Base-by-base conservation (phyloP, 1,284 basidiomycete species). In the Cystobasidiaceae sp. region DNA sequence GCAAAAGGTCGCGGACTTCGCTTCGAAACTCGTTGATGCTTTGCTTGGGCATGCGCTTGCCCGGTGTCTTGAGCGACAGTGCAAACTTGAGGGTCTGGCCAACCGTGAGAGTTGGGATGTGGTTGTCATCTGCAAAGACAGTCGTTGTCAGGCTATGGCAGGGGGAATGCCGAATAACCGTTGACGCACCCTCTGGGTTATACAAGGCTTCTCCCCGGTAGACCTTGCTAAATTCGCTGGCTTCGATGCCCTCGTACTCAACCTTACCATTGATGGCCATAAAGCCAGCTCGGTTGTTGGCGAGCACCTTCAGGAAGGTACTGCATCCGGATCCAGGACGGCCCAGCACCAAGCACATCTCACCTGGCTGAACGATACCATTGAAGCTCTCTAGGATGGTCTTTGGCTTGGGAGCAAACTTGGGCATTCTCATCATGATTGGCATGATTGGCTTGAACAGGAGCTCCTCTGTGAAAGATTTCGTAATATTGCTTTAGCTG, bases 191-290 rank as follows among this genome's bases (percentile, higher is more conserved):
- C 59, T 70, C 58, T 69, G 74, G 54, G 55, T 71, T 71, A 65
- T 73, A 73, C 8, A 70, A 61, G 13, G 90, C 88, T 77, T 93
- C 90, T 52, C 90, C 92, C 67, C 83, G 86, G 70, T 78, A 79
- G 43, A 69, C 59, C 73, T 79, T 79, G 58, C 66, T 69, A 80
- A 84, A 83, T 69, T 81, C 79, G 48, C 78, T 73, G 32, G 78
- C 78, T 7, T 71, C 71, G 55, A 85, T 80, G 67, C 83, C 83
- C 51, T 81, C 82, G 71, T 85, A 85, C 46, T 78, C 74, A 55
- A 84, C 81, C 27, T 83, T 76, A 15, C 83, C 82, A 57, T 80
- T 76, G 72, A 81, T 60, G 69, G 68, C 70, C 46, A 77, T 70
- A 68, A 72, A 75, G 8, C 75, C 74, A 2, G 71, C 70, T 13